A percentile compares a stretch with the other conserved stretches of the same genome.
Evolutionary conservation across 2,329 filamentous ascomycete genomes (phyloP).

Genomic region (Fusarium odoratissimum): DNA sequence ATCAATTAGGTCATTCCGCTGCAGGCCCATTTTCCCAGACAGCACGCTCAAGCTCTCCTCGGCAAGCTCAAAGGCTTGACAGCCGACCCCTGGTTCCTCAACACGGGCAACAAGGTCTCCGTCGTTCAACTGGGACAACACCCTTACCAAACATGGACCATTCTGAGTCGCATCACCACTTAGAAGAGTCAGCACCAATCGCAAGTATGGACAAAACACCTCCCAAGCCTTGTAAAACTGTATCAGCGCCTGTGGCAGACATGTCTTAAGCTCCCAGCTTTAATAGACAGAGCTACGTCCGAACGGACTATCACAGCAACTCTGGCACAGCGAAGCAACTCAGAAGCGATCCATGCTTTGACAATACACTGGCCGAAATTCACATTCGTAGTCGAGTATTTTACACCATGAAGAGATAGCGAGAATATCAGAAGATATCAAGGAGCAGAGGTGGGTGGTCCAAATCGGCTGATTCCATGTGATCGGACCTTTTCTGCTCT

Average conservation of each 20-base stretch:
- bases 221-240: conserved; percentile 9
- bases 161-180: background rate
- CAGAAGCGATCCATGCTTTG: conserved; percentile 36
- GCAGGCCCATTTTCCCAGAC: conserved; percentile 19
- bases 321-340: conserved; percentile 21
- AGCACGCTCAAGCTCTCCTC: conserved; percentile 12
- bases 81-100: background rate
- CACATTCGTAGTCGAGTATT: conserved; percentile 41
- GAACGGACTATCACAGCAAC: conserved; percentile 40
- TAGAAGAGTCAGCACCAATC: background rate
- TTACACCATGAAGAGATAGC: conserved; percentile 37
- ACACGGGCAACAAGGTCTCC: conserved; percentile 26
- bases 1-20: conserved; percentile 23
- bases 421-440: conserved; percentile 8
- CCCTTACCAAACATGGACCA: conserved; percentile 15
- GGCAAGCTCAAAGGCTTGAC: conserved; percentile 24
- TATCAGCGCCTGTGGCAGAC: conserved; percentile 7
- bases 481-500: background rate
- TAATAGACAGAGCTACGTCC: conserved; percentile 38
- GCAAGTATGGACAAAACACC: background rate
- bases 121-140: conserved; percentile 16
- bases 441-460: background rate
- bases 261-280: conserved; percentile 37
- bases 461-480: background rate
- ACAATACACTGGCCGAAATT: conserved; percentile 37